Conservation (phyloP, 805 yeast genomes). For the Saccharomycopsis capsularis region DNA sequence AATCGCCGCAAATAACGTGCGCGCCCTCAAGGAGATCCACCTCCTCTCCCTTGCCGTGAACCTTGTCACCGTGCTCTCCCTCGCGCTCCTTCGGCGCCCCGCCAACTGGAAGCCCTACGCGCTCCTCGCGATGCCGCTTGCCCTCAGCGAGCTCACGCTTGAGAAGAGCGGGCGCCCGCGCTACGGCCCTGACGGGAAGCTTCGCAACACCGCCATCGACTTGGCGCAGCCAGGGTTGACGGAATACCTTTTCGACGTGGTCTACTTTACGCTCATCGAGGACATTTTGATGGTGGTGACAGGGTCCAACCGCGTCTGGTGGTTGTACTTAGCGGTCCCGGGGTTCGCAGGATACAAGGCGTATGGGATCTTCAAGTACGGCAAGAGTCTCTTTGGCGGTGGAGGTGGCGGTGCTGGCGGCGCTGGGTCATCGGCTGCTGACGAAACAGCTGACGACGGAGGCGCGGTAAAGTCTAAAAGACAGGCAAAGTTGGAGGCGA, state of each 20-base stretch:
- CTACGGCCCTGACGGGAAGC: constrained; percentile 34
- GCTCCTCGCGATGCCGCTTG: constrained; percentile 36
- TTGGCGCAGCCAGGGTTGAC: constrained; percentile 56
- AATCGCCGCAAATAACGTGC: constrained; percentile 31
- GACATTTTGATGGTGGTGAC: constrained; percentile 45
- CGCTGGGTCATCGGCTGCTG: background rate
- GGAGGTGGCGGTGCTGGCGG: background rate
- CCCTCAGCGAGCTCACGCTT: constrained; percentile 41
- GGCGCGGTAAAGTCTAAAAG: constrained; percentile 3
- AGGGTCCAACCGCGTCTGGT: constrained; percentile 60
- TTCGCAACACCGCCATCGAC: constrained; percentile 53
- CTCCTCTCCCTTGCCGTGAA: constrained; percentile 34
- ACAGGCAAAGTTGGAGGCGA: constrained; percentile 17
- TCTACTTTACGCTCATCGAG: constrained; percentile 57
- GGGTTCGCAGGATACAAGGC: constrained; percentile 16
- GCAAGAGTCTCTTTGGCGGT: background rate
- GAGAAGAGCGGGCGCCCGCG: constrained; percentile 59
- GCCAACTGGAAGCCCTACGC: constrained; percentile 37
- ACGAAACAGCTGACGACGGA: background rate
- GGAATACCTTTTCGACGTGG: constrained; percentile 64
- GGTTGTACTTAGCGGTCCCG: constrained; percentile 34
- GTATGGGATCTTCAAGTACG: constrained; percentile 4
- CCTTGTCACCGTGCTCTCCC: constrained; percentile 32
- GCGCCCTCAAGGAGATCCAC: constrained; percentile 30
- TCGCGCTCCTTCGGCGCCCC: constrained; percentile 40